A percentile compares a stretch with the other conserved stretches of the same genome.
Evolutionary conservation across 2,329 filamentous ascomycete genomes (phyloP).

Genomic region (Paraphaeosphaeria sporulosa): DNA sequence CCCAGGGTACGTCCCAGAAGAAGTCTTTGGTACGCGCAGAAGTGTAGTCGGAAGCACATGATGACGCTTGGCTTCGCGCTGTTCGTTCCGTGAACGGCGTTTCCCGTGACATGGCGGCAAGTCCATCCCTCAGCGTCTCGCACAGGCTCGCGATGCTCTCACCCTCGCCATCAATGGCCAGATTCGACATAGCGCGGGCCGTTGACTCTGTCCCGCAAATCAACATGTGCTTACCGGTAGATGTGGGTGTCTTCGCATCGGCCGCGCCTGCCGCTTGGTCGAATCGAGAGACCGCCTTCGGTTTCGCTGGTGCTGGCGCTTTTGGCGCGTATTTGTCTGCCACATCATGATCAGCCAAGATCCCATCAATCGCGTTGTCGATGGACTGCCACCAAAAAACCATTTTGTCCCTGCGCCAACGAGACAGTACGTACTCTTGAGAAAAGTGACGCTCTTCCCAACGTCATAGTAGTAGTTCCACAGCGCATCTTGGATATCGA

Average conservation of each 20-base stretch:
- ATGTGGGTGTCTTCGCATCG: slow-evolving; percentile 48
- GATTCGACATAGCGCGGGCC: slow-evolving; percentile 11
- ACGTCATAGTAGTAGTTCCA: slow-evolving; percentile 98
- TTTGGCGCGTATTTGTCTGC: slow-evolving; percentile 40
- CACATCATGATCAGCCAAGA: slow-evolving; percentile 10
- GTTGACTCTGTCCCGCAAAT: slow-evolving; percentile 23
- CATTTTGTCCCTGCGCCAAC: not conserved
- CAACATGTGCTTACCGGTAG: slow-evolving; percentile 55
- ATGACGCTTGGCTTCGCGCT: not conserved
- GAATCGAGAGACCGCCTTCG: slow-evolving; percentile 54
- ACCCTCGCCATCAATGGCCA: not conserved
- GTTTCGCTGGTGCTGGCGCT: slow-evolving; percentile 38
- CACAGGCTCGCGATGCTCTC: not conserved
- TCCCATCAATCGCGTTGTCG: not conserved
- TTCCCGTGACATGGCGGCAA: not conserved
- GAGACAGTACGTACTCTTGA: slow-evolving; percentile 64
- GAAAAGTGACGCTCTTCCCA: slow-evolving; percentile 81
- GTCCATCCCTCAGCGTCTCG: not conserved
- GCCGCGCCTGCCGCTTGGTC: slow-evolving; percentile 54
- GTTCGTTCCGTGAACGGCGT: not conserved
- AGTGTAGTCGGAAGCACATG: slow-evolving; percentile 4
- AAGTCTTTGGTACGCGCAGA: slow-evolving; percentile 53
- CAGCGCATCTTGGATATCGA: slow-evolving; percentile 85
- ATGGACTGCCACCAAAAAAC: not conserved
- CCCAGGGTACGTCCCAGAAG: slow-evolving; percentile 88